Percentiles rank a stretch among this genome's conserved stretches.
Conservation (phyloP, 1,284 basidiomycete genomes). For the Naganishia sp. region DNA sequence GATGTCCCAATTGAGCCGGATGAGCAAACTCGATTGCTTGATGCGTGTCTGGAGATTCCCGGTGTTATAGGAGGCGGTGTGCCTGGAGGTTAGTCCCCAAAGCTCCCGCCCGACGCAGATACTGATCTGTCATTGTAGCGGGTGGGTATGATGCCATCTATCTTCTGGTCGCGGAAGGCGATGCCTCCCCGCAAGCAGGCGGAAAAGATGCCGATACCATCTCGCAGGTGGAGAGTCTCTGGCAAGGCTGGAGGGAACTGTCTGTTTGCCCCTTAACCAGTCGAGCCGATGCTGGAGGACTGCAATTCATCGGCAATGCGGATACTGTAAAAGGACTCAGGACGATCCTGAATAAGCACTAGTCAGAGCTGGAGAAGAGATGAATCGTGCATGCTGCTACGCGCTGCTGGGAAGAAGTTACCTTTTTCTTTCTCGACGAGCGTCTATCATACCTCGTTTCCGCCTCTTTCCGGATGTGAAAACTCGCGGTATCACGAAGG, state of each 20-base stretch:
- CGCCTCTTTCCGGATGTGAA: no score
- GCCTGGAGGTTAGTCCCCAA: constrained; percentile 67
- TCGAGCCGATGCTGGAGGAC: constrained; percentile 74
- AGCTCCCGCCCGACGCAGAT: constrained; percentile 1
- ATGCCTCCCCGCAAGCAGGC: constrained; percentile 52
- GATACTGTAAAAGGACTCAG: constrained; percentile 66
- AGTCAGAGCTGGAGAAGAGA: no score
- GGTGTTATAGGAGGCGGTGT: constrained; percentile 94
- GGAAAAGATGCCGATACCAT: constrained; percentile 49
- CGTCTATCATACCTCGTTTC: no score
- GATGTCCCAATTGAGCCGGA: constrained; percentile 88
- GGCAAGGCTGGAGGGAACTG: constrained; percentile 71
- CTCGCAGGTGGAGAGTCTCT: constrained; percentile 66
- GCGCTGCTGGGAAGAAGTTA: no score
- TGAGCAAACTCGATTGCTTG: constrained; percentile 84
- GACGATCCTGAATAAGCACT: constrained; percentile 40
- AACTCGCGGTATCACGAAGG: no score
- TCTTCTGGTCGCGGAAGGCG: constrained; percentile 76
- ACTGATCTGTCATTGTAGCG: constrained; percentile 58
- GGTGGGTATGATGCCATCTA: constrained; percentile 98
- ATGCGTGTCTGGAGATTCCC: constrained; percentile 70
- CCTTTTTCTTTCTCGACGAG: no score
- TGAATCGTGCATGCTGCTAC: no score
- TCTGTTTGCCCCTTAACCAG: constrained; percentile 77
- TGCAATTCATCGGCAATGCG: constrained; percentile 62